Percentiles rank a stretch among this genome's conserved stretches.
Conservation (phyloP, 345 rosid species). For the Sonneratia alba region DNA sequence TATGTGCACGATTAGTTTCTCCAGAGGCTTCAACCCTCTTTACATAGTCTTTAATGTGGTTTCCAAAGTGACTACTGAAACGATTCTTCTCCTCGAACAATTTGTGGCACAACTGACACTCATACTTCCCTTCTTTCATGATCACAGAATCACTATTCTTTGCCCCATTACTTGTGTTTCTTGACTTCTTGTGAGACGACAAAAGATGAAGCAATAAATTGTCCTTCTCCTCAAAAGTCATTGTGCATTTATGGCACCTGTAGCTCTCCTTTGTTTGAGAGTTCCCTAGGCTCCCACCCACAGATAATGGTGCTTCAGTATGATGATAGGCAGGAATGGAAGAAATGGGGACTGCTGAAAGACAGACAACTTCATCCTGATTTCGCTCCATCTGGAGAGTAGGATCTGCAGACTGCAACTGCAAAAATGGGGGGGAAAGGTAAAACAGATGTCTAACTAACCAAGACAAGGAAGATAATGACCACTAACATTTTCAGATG, state of each 20-base stretch:
- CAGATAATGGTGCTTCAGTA: conserved; percentile 6
- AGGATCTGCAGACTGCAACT: conserved; percentile 23
- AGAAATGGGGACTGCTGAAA: conserved; percentile 16
- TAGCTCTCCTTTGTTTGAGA: conserved; percentile 15
- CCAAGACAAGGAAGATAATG: background rate
- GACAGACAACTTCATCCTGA: conserved; percentile 14
- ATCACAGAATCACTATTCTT: conserved; percentile 19
- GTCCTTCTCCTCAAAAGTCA: conserved; percentile 30
- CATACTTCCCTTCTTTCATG: conserved; percentile 33
- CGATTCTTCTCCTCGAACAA: conserved; percentile 31
- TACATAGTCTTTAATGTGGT: conserved; percentile 30
- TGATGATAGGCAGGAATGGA: conserved; percentile 17
- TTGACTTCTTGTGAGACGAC: conserved; percentile 27
- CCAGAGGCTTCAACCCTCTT: conserved; percentile 29
- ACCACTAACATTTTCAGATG: conserved; percentile 29
- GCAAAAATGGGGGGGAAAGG: background rate
- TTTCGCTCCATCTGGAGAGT: conserved; percentile 14
- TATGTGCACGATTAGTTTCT: background rate
- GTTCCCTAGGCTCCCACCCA: conserved; percentile 13
- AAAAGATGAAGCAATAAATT: conserved; percentile 31
- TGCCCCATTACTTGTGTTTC: conserved; percentile 16
- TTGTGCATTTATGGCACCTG: conserved; percentile 39
- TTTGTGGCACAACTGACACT: conserved; percentile 38
- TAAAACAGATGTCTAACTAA: background rate
- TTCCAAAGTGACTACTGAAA: conserved; percentile 34